A percentile compares a stretch with the other conserved stretches of the same genome.
phyloP scores from a whole-genome alignment of 2,329 filamentous ascomycete species.

The Simplicillium sp. region DNA sequence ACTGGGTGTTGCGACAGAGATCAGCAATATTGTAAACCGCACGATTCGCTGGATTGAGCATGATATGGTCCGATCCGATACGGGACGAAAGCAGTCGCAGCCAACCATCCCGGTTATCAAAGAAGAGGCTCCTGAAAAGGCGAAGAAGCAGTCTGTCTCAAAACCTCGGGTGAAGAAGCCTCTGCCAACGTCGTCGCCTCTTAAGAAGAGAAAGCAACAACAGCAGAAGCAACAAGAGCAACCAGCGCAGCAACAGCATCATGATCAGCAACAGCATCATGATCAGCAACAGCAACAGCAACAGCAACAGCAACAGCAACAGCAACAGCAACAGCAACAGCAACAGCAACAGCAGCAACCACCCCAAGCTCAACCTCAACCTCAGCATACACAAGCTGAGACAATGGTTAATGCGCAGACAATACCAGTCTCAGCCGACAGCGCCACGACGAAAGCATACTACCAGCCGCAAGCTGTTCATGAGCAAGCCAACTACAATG shows the following conservation, averaged over 20 bases:
- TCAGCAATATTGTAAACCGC: constrained; percentile 38
- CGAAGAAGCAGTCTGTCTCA: neutral
- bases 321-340: constrained; percentile 11
- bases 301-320: constrained; percentile 17
- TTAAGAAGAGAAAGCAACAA: constrained; percentile 20
- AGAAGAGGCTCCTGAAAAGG: neutral
- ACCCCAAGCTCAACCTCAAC: constrained; percentile 5
- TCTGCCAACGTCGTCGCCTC: constrained; percentile 9
- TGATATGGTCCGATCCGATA: constrained; percentile 31
- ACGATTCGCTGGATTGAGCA: constrained; percentile 43
- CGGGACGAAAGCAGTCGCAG: constrained; percentile 4
- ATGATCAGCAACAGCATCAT: constrained; percentile 22
- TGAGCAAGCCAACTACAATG: neutral
- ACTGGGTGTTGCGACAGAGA: constrained; percentile 30
- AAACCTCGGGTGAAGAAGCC: too few species aligned
- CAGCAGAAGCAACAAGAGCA: constrained; percentile 22
- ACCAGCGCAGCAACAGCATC: constrained; percentile 23
- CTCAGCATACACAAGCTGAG: neutral
- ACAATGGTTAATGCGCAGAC: neutral
- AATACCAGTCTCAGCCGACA: neutral
- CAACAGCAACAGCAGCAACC: constrained; percentile 14
- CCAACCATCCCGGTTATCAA: neutral
- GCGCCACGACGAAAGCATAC: neutral
- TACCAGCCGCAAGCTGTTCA: neutral
- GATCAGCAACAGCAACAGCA: constrained; percentile 14